Percentiles rank a stretch among this genome's conserved stretches.
Evolutionary conservation across 1,139 yeast genomes (phyloP).

Genomic region (Pichia sp.): DNA sequence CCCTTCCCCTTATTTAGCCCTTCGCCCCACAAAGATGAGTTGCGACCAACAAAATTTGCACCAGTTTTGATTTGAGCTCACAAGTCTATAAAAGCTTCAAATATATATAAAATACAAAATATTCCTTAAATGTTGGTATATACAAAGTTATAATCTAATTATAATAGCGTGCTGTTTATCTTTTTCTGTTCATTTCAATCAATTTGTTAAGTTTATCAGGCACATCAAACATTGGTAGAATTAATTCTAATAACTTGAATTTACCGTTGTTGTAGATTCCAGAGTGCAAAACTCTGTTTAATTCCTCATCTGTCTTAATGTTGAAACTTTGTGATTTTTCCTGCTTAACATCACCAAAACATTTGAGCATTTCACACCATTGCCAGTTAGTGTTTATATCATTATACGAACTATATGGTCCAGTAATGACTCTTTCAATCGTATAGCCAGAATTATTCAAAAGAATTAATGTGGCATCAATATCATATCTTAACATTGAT

Average conservation of each 20-base stretch:
- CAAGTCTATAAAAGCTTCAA: no score
- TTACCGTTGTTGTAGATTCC: conserved; percentile 23
- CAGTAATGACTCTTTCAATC: conserved; percentile 76
- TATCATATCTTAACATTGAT: conserved; percentile 51
- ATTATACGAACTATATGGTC: conserved; percentile 69
- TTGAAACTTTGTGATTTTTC: conserved; percentile 12
- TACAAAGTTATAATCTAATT: no score
- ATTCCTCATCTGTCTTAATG: conserved; percentile 27
- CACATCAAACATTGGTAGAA: conserved; percentile 51
- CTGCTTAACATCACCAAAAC: conserved; percentile 61
- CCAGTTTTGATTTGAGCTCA: no score
- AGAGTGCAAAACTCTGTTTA: conserved; percentile 31
- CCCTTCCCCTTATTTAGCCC: no score
- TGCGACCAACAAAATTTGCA: no score
- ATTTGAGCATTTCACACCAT: conserved; percentile 57
- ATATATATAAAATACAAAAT: no score
- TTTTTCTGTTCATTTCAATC: not conserved
- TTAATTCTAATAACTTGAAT: conserved; percentile 49
- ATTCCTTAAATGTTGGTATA: no score
- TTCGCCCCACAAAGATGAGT: no score
- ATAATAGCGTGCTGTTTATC: no score
- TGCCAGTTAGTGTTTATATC: conserved; percentile 75
- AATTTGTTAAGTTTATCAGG: conserved; percentile 34
- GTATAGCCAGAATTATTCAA: conserved; percentile 82
- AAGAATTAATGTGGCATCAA: conserved; percentile 57